phyloP scores from a whole-genome alignment of 441 rosid species.

The Geranium incanum region DNA sequence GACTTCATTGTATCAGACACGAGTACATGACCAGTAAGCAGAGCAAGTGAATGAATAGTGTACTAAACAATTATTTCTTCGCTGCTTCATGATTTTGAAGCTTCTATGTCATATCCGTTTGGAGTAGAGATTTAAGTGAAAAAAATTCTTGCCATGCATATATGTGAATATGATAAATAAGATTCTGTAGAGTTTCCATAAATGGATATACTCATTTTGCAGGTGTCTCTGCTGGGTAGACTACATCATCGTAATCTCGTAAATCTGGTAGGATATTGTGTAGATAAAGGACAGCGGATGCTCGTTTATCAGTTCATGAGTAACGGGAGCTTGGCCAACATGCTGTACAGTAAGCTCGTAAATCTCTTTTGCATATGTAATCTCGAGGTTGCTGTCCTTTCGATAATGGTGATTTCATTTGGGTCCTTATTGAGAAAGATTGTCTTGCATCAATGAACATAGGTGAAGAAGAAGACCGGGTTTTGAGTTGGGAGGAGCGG shows the following conservation, averaged over 20 bases:
- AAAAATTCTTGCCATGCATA: neutral
- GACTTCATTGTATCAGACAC: neutral
- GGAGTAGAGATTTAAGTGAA: neutral
- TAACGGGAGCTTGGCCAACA: constrained; percentile 82
- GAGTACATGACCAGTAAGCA: neutral
- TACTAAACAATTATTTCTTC: neutral
- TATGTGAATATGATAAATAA: neutral
- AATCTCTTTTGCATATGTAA: constrained; percentile 7
- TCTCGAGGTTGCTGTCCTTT: too few species aligned
- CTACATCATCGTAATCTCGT: constrained; percentile 94
- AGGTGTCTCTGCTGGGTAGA: constrained; percentile 79
- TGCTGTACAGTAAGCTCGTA: constrained; percentile 55
- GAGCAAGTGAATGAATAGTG: neutral
- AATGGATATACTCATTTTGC: constrained; percentile 21
- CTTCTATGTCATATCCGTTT: neutral
- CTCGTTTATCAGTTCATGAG: constrained; percentile 92
- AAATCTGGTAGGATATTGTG: constrained; percentile 81
- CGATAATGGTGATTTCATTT: neutral
- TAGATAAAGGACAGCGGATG: constrained; percentile 75
- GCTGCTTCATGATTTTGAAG: neutral
- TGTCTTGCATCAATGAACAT: constrained; percentile 19
- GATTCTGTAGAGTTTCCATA: neutral
- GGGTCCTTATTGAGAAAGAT: neutral
- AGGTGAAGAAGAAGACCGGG: constrained; percentile 41
- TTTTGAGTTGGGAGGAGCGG: constrained; percentile 74